Conservation (phyloP, 2,329 filamentous ascomycete genomes). For the Fusarium newnesense region DNA sequence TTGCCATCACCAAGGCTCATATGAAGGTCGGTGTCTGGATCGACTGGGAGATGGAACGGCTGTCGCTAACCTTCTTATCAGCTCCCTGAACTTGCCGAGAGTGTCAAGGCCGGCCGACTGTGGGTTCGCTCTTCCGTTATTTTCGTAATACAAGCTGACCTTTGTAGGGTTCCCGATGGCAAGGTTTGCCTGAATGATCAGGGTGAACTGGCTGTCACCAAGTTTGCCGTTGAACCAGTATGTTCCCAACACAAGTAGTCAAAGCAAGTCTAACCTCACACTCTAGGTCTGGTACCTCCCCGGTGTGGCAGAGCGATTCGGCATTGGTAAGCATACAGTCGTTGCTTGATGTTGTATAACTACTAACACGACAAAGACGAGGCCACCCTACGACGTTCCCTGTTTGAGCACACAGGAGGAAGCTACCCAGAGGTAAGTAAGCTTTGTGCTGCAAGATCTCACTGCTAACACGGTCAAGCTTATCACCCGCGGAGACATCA, state of each 20-base stretch:
- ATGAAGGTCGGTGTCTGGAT: conserved; percentile 73
- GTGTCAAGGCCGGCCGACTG: conserved; percentile 82
- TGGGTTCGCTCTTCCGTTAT: conserved; percentile 43
- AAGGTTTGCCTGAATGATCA: conserved; percentile 88
- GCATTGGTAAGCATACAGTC: conserved; percentile 70
- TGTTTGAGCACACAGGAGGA: conserved; percentile 96
- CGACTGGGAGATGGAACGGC: not conserved
- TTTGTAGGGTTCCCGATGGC: conserved; percentile 73
- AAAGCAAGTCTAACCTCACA: not conserved
- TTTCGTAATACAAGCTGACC: conserved; percentile 21
- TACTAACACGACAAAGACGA: conserved; percentile 70
- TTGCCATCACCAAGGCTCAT: conserved; percentile 90
- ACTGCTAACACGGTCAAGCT: conserved; percentile 58
- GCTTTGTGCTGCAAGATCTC: not conserved
- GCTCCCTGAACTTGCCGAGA: conserved; percentile 92
- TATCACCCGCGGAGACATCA: conserved; percentile 94
- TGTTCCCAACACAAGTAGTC: conserved; percentile 46
- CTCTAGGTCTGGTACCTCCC: conserved; percentile 79
- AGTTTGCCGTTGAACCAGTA: conserved; percentile 95
- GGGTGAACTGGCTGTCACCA: conserved; percentile 92
- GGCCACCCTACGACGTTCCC: conserved; percentile 81
- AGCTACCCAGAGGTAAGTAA: conserved; percentile 82
- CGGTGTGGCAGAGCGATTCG: conserved; percentile 90
- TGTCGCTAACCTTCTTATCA: conserved; percentile 41
- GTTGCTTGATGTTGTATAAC: not conserved